Evolutionary conservation across 176 grass and related monocot species (phyloP).

Genomic region (Ensete ventricosum): DNA sequence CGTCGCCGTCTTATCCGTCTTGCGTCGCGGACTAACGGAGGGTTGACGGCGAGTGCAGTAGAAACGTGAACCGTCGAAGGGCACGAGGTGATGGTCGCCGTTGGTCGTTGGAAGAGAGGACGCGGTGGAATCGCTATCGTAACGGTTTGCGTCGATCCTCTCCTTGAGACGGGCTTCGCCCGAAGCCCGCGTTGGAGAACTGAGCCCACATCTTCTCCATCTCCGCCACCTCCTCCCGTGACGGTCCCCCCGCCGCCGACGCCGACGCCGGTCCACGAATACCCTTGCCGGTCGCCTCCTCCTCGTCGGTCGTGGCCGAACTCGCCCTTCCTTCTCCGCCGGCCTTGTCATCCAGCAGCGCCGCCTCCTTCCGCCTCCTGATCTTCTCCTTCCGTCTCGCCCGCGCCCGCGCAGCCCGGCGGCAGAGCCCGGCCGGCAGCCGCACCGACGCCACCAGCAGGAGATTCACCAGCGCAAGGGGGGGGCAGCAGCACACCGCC

Average conservation of each 20-base stretch:
- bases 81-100: too few relatives aligned
- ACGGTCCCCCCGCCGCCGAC: background rate
- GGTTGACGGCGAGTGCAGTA: too few relatives aligned
- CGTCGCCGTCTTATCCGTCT: too few relatives aligned
- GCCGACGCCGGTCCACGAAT: background rate
- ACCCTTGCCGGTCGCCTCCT: background rate
- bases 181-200: slow-evolving; percentile 2
- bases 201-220: slow-evolving; percentile 11
- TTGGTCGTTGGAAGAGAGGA: too few relatives aligned
- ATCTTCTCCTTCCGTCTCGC: background rate
- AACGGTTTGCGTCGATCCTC: background rate
- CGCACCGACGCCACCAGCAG: slow-evolving; percentile 3
- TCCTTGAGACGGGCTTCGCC: slow-evolving; percentile 15
- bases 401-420: background rate
- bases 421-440: slow-evolving; percentile 12
- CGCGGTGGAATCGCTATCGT: too few relatives aligned
- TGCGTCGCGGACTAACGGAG: too few relatives aligned
- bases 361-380: background rate
- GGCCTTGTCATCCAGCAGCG: background rate
- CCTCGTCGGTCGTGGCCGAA: background rate
- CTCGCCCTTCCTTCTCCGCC: too few relatives aligned
- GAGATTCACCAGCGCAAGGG: slow-evolving; percentile 7
- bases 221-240: background rate
- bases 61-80: too few relatives aligned
- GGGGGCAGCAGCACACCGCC: slow-evolving; percentile 27